These are phyloP conservation scores for Areca catechu DNA, from an alignment of 176 grass and related monocot genomes.

Conservation along the genomic window DNA sequence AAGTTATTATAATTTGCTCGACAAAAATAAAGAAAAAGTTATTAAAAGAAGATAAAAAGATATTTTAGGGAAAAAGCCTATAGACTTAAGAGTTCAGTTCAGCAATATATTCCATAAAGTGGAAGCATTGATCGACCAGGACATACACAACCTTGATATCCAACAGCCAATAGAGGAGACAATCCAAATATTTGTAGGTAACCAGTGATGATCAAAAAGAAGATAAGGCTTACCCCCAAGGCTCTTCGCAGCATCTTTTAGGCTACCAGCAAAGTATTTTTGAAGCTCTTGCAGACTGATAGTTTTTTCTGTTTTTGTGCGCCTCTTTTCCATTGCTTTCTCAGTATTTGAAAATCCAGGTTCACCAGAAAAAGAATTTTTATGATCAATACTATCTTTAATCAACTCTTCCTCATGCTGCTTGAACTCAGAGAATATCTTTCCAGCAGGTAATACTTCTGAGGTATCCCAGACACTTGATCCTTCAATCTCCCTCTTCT, in stretches of 20 bases:
- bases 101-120: too few species aligned
- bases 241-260: slow-evolving; percentile 96
- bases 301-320: slow-evolving; percentile 68
- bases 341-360: slow-evolving; percentile 33
- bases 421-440: slow-evolving; percentile 38
- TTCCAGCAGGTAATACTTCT: slow-evolving; percentile 24
- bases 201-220: neutral
- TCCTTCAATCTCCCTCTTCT: slow-evolving; percentile 52
- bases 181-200: too few species aligned
- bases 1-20: too few species aligned
- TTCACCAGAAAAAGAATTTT: slow-evolving; percentile 18
- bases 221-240: slow-evolving; percentile 61
- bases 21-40: too few species aligned
- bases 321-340: slow-evolving; percentile 51
- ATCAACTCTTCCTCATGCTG: slow-evolving; percentile 28
- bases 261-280: slow-evolving; percentile 92
- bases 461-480: slow-evolving; percentile 52
- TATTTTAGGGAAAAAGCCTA: too few species aligned
- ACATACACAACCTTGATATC: too few species aligned
- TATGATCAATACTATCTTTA: slow-evolving; percentile 25
- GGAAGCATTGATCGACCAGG: too few species aligned
- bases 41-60: too few species aligned
- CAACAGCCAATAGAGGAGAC: too few species aligned
- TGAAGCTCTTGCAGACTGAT: slow-evolving; percentile 65
- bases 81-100: too few species aligned